Evolutionary conservation across 1,284 basidiomycete genomes (phyloP).

Genomic region (Trichosporon sp.): DNA sequence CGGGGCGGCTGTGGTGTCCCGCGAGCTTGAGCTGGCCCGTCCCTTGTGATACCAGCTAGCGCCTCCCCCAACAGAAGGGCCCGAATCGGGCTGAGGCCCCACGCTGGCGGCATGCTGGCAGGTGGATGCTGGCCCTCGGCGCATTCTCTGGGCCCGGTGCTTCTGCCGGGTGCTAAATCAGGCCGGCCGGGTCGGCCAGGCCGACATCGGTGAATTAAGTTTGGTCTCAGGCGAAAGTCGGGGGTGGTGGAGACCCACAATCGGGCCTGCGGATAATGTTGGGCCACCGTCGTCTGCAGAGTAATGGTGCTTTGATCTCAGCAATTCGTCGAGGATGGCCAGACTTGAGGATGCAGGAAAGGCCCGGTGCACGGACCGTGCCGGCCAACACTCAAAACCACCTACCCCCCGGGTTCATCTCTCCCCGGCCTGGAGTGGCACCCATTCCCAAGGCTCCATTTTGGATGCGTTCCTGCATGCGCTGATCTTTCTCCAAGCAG

Average conservation of each 20-base stretch:
- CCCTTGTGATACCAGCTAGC: slow-evolving; percentile 7
- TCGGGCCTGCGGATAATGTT: neutral
- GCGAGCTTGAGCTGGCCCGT: neutral
- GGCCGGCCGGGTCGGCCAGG: neutral
- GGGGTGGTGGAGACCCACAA: neutral
- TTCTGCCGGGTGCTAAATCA: neutral
- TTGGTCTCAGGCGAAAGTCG: neutral
- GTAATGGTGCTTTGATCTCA: neutral
- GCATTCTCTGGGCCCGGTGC: neutral
- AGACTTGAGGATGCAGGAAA: neutral
- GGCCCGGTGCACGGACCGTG: slow-evolving; percentile 8
- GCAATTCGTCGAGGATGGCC: neutral
- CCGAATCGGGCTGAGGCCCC: neutral
- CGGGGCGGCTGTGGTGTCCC: slow-evolving; percentile 14
- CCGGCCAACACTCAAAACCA: neutral
- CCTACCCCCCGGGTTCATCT: neutral
- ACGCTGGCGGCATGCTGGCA: neutral
- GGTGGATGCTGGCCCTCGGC: neutral
- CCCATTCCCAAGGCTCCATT: neutral
- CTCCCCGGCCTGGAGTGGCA: neutral
- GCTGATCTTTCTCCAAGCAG: neutral
- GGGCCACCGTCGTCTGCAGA: neutral
- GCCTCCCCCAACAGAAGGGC: slow-evolving; percentile 1
- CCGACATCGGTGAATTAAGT: slow-evolving; percentile 1
- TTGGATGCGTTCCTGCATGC: neutral